These are phyloP conservation scores for Talaromyces verruculosus DNA, from an alignment of 2,329 filamentous ascomycete species.

Conservation along the genomic window DNA sequence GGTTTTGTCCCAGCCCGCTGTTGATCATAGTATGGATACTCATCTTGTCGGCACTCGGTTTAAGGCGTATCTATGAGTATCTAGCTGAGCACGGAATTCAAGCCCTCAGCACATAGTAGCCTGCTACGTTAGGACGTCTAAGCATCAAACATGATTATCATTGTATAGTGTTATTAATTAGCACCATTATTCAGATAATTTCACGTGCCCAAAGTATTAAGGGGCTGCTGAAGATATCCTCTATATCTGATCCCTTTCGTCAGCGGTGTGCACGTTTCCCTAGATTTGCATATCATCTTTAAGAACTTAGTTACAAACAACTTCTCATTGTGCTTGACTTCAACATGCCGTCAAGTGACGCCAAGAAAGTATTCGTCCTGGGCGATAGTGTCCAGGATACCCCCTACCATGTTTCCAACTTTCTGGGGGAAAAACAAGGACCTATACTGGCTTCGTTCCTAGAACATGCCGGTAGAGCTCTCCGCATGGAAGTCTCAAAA, in stretches of 20 bases:
- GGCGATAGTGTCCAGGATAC: neutral
- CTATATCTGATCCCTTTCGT: neutral
- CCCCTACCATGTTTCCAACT: neutral
- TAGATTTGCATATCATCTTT: neutral
- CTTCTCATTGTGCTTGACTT: neutral
- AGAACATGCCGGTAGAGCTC: neutral
- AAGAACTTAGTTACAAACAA: neutral
- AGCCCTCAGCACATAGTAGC: neutral
- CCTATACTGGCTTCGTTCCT: neutral
- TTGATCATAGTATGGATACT: neutral
- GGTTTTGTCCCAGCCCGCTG: neutral
- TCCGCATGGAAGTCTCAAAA: neutral
- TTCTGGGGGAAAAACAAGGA: neutral
- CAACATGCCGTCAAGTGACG: neutral
- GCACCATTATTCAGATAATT: neutral
- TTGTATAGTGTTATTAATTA: neutral
- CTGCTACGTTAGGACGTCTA: neutral
- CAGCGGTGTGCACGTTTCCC: neutral
- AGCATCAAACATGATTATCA: neutral
- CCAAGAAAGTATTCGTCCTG: neutral
- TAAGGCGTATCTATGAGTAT: neutral
- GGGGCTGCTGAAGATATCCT: neutral
- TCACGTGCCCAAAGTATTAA: neutral
- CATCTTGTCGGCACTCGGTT: neutral
- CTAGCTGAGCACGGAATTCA: neutral